phyloP scores from a whole-genome alignment of 768 basidiomycete species.

The Solioccasus polychromus region DNA sequence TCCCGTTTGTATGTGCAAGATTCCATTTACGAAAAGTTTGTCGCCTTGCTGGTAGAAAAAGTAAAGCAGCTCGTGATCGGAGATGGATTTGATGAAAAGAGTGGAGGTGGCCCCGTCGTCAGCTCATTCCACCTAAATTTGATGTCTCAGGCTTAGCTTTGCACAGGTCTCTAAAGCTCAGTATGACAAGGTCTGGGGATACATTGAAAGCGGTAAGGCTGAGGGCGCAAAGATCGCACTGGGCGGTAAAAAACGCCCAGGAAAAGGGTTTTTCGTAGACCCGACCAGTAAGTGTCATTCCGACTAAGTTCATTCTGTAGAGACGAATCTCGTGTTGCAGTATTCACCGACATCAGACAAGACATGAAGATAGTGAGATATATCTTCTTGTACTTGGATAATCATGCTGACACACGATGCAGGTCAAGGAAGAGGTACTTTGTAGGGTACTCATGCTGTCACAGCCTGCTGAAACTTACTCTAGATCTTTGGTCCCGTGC shows the following conservation, averaged over 20 bases:
- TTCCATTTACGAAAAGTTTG: conserved; percentile 80
- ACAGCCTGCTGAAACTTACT: conserved; percentile 8
- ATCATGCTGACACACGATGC: conserved; percentile 21
- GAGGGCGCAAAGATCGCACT: conserved; percentile 77
- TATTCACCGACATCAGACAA: conserved; percentile 76
- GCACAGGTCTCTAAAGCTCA: conserved; percentile 77
- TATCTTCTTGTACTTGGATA: neutral
- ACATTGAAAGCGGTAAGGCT: conserved; percentile 81
- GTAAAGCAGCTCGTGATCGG: conserved; percentile 72
- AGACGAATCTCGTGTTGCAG: conserved; percentile 35
- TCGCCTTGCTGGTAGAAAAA: conserved; percentile 60
- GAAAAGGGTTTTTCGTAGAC: conserved; percentile 85
- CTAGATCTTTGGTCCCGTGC: conserved; percentile 94
- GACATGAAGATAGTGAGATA: conserved; percentile 81
- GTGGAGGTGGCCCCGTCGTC: conserved; percentile 83
- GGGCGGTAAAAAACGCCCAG: conserved; percentile 76
- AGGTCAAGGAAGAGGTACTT: conserved; percentile 33
- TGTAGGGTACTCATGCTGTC: conserved; percentile 5
- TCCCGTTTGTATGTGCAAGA: conserved; percentile 90
- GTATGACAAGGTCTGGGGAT: conserved; percentile 82
- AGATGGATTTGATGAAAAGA: conserved; percentile 74
- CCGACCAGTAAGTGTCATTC: conserved; percentile 68
- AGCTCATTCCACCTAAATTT: conserved; percentile 22
- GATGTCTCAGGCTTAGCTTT: conserved; percentile 6
- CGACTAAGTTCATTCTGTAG: conserved; percentile 3